Base-by-base conservation (phyloP, 495 filamentous ascomycete genomes). In the Penicillium simplicissimum region DNA sequence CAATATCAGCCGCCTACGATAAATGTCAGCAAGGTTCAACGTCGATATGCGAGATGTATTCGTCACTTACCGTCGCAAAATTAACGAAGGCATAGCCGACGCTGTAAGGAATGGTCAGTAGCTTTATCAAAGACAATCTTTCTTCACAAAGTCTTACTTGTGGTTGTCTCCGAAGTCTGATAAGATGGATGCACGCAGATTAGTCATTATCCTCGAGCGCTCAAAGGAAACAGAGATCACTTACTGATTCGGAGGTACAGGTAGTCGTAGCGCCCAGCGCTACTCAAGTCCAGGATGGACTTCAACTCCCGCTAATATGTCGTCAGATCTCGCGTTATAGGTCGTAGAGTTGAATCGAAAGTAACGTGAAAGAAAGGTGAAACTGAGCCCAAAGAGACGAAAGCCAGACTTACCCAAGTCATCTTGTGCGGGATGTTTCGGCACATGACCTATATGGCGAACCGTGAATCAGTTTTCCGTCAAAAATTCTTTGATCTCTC, bases 61-160 rank as follows among this genome's bases (percentile, higher is more conserved):
- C n/a, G 15, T 31, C 5, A 79, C 86, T 83, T 67, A 93, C 88
- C 72, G 92, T 85, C 48, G 85, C 85, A 68, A 98, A 96, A 71
- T 98, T 97, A 74, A 98, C 91, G 76, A 98, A 98, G 0, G 93
- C 95, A 80, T 98, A 98, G 59, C 95, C 95, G 59, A 98, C 95
- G 74, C 93, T 97, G 62, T 15, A 55, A 65, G 63, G 43, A 49
- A 56, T 76, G 70, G 80, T 55, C 52, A 45, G 59, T 42, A 36
- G 23, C 4, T 7, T 13, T 23, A n/a, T 14, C 11, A 6, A 19
- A 49, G 45, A 13, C 17, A 56, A 14, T n/a, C 55, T 14, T 31
- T 35, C 35, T n/a, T 7, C 23, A 31, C 2, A 21, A n/a, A 57
- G 28, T 31, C 45, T 60, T 78, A 93, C 91, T 94, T 96, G 88